phyloP scores from a whole-genome alignment of 2,329 filamentous ascomycete species.

The Exutisphaerella laricina region DNA sequence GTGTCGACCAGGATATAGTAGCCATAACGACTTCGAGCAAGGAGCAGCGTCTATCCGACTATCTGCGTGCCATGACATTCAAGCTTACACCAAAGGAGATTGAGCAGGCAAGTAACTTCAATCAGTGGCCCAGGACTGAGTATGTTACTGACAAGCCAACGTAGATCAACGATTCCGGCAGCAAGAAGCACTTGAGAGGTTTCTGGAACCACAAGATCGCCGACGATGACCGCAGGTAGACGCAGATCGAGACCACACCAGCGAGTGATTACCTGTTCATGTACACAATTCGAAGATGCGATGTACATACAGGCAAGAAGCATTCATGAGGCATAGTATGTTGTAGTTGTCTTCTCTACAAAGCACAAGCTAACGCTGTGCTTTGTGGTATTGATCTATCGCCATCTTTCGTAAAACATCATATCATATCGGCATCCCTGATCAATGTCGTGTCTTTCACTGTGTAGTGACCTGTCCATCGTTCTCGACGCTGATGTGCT shows the following conservation, averaged over 20 bases:
- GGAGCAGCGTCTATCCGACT: slow-evolving; percentile 54
- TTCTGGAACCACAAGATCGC: slow-evolving; percentile 50
- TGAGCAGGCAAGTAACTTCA: slow-evolving; percentile 33
- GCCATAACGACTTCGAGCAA: slow-evolving; percentile 57
- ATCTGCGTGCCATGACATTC: slow-evolving; percentile 52
- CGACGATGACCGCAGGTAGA: slow-evolving; percentile 38
- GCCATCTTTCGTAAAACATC: too few relatives aligned
- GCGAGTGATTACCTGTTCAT: too few relatives aligned
- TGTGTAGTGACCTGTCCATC: slow-evolving; percentile 68
- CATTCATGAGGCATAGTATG: too few relatives aligned
- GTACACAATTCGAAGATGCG: too few relatives aligned
- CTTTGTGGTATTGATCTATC: too few relatives aligned
- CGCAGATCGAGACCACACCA: too few relatives aligned
- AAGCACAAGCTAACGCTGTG: too few relatives aligned
- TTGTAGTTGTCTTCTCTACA: too few relatives aligned
- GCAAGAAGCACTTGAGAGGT: slow-evolving; percentile 47
- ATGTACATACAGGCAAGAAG: too few relatives aligned
- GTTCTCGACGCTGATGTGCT: slow-evolving; percentile 72
- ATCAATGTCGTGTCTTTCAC: slow-evolving; percentile 37
- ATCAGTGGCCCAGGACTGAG: not conserved
- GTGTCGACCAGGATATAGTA: slow-evolving; percentile 55
- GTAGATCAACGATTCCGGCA: slow-evolving; percentile 45
- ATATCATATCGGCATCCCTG: too few relatives aligned
- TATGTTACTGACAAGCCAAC: slow-evolving; percentile 7
- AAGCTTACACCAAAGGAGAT: slow-evolving; percentile 55